Evolutionary conservation across 768 basidiomycete genomes (phyloP), one percentile per base, ranked within the genome.

Genomic region (Solioccasus polychromus): DNA sequence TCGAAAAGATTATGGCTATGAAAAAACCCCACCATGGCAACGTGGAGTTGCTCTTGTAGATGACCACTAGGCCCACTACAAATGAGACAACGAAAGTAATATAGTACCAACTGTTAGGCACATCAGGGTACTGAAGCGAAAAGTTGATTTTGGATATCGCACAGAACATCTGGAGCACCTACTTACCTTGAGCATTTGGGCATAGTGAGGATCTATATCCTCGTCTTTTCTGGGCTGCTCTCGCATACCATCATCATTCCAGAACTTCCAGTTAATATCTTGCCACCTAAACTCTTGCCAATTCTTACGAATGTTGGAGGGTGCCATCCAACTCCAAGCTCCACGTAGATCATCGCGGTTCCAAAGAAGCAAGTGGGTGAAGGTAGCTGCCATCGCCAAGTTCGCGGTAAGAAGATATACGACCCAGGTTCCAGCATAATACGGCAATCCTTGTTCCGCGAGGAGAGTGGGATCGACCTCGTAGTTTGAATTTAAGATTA

Each of bases 21-120:
- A 78, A 64, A 42, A 79, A 62, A 4, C 71, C 76, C 77, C 77
- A 80, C 81, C 81, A 81, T 8, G 81, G 80, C 26, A 83, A 60
- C 5, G 72, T 76, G 8, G 79, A 76, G 42, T 73, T 50, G 15
- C 72, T 75, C 32, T 74, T 73, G 59, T 82, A 82, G 48, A 75
- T 67, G 6, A 76, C 74, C 6, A 73, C 72, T 66, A 82, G 71
- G 0, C 77, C 79, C 62, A 79, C 76, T 2, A 69, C 66, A 47
- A 79, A 74, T 14, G 62, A 62, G 7, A 48, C 12, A 1, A 59
- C 32, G 10, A 70, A 53, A 0, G 53, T 54, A 3, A 38, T 24
- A 20, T 39, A 53, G 48, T 70, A 71, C 71, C 68, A 70, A 23
- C 57, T 61, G 17, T 65, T 53, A 3, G 61, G 66, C 15, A 41